Base-by-base conservation (phyloP, 2,329 filamentous ascomycete genomes). In the Zymoseptoria ardabiliae region DNA sequence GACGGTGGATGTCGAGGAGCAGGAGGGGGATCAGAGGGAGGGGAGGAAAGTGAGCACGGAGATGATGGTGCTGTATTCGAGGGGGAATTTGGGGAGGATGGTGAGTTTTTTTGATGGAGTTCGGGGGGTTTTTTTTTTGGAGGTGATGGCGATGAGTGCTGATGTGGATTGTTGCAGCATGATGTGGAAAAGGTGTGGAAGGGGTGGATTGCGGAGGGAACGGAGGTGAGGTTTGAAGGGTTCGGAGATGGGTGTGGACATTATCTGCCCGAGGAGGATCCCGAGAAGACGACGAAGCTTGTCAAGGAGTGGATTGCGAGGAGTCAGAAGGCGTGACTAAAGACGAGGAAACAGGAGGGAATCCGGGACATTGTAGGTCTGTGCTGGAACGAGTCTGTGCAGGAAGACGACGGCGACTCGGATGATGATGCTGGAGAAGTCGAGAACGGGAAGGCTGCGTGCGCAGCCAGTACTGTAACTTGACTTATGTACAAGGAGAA, bases 181-280 rank as follows among this genome's bases (percentile, higher is more conserved):
- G 72, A 81, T 68, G 72, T 81, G 4, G 68, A 66, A 19, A 67
- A 61, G 13, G 71, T 76, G 2, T 82, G 80, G 80, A 71, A 65
- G 58, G 69, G 74, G 5, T 82, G 78, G 78, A 71, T 80, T 41
- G 69, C 69, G 8, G 68, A 70, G 2, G 70, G 69, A 13, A 65
- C 59, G n/a, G 63, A 70, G 65, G 59, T 74, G 62, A 69, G 68
- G 50, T 67, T 62, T 56, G 61, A 68, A n/a, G 68, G 67, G 21
- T 62, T 78, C 58, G 66, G 67, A 30, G 71, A 73, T 63, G 73
- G 71, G 9, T 67, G 72, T 62, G 75, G 78, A 0, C 78, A 81
- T 71, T 80, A 78, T 63, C 62, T 81, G 53, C 72, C 77, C 1
- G 79, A 80, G 64, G 77, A 79, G 65, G 75, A 73, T 19, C 74